These are phyloP conservation scores for Megacollybia platyphylla DNA, from an alignment of 1,284 basidiomycete genomes.

Conservation along the genomic window DNA sequence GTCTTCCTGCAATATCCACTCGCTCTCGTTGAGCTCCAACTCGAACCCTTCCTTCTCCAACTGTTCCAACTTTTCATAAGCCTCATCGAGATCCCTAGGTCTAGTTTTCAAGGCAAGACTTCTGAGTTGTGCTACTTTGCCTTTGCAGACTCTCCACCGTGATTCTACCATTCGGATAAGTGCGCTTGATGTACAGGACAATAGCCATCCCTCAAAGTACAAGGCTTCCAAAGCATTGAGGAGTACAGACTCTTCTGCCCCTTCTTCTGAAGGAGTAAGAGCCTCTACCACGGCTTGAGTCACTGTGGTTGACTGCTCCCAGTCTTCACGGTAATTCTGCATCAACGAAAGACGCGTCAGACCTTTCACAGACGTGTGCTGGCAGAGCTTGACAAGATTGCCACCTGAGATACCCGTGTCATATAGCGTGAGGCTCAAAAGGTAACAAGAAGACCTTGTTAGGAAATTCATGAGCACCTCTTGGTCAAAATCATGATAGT, in stretches of 20 bases:
- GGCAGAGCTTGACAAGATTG: slow-evolving; percentile 14
- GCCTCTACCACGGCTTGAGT: slow-evolving; percentile 4
- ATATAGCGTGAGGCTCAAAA: slow-evolving; percentile 15
- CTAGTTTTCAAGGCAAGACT: slow-evolving; percentile 15
- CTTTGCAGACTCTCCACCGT: slow-evolving; percentile 13
- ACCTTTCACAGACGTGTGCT: slow-evolving; percentile 12
- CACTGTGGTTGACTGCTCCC: slow-evolving; percentile 3
- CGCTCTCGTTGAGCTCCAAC: slow-evolving; percentile 7
- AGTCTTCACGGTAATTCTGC: not conserved
- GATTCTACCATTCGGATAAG: slow-evolving; percentile 20
- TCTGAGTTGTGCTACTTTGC: slow-evolving; percentile 12
- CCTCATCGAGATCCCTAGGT: slow-evolving; percentile 8
- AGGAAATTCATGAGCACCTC: slow-evolving; percentile 15
- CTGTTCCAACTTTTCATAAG: slow-evolving; percentile 12
- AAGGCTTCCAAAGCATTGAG: slow-evolving; percentile 11
- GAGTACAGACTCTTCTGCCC: not conserved
- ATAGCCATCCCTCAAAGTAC: slow-evolving; percentile 16
- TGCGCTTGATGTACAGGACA: slow-evolving; percentile 12
- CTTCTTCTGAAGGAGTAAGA: slow-evolving; percentile 10
- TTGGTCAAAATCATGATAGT: slow-evolving; percentile 17
- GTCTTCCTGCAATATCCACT: not conserved
- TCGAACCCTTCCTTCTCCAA: slow-evolving; percentile 14
- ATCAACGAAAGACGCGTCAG: slow-evolving; percentile 16
- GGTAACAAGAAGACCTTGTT: slow-evolving; percentile 14
- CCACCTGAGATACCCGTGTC: slow-evolving; percentile 16